Base-by-base conservation (phyloP, 345 rosid species). In the Xanthoceras sorbifolium region DNA sequence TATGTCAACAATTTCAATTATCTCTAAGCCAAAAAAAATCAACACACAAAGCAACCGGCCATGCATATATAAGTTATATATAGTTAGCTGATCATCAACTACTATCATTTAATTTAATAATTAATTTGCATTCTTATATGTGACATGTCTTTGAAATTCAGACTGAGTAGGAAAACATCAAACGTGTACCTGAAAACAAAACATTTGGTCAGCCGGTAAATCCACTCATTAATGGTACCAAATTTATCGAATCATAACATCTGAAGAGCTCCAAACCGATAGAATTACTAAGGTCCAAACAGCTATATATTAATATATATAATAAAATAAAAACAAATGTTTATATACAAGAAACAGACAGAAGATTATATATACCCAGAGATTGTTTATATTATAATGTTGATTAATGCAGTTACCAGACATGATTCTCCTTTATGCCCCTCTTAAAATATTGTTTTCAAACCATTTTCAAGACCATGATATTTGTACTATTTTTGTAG, bases 171-270 rank as follows among this genome's bases (percentile, higher is more conserved):
- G 63, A n/a, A 64, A 55, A 64, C 64, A 71, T 68, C 59, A 66
- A 59, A 64, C 67, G 67, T 69, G 76, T 40, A 31, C n/a, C 31
- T 22, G 0, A 44, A 31, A 17, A 63, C 64, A 57, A 17, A 42
- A 50, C 67, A 67, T 46, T 63, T 59, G 78, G 80, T 40, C n/a
- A 78, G 82, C 77, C 75, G 81, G 79, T 57, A 22, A n/a, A 57
- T 75, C 67, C 28, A 55, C 77, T 73, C 18, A 34, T 62, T 17
- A 34, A 15, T 69, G n/a, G 22, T 44, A 60, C 20, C 72, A 14
- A 54, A 54, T 54, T 6, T 54, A 62, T 57, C 25, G 66, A 57
- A 77, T 71, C 77, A 63, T 34, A 50, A 66, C 61, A n/a, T 67
- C 74, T 61, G 7, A 59, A 25, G 59, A 76, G 74, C 80, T 55